Conservation (phyloP, 225 moss, liverwort and hornwort genomes). For the Sphagnum contortum region DNA sequence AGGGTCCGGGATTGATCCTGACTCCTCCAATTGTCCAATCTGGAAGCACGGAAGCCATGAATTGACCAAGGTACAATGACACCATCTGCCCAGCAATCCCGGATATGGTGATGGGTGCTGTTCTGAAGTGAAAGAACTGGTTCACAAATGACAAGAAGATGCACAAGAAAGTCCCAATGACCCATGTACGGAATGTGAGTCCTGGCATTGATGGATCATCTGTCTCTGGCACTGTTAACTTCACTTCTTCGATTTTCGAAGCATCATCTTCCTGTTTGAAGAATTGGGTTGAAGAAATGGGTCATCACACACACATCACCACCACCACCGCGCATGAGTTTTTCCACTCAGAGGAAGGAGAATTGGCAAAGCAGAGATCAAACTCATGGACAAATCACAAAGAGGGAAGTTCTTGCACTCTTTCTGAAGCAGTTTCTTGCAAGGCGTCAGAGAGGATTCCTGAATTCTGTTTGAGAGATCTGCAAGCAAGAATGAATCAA, state of each 20-base stretch:
- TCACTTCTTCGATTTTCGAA: slow-evolving; percentile 41
- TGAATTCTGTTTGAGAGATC: no score
- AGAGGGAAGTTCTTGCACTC: no score
- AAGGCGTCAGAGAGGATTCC: no score
- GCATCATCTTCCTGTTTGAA: no score
- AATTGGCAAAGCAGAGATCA: no score
- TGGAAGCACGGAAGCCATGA: slow-evolving; percentile 54
- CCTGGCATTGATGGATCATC: slow-evolving; percentile 42
- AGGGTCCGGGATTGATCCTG: slow-evolving; percentile 68
- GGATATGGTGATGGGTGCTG: slow-evolving; percentile 58
- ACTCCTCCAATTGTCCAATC: slow-evolving; percentile 30
- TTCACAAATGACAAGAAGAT: slow-evolving; percentile 63
- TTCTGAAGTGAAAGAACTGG: slow-evolving; percentile 67
- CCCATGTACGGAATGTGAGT: slow-evolving; percentile 63
- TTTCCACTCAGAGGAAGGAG: no score
- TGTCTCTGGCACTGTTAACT: slow-evolving; percentile 51
- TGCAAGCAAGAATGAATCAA: no score
- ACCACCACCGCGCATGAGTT: no score
- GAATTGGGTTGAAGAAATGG: no score
- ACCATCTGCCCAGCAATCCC: slow-evolving; percentile 62
- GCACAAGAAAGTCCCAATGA: slow-evolving; percentile 46
- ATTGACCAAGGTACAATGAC: slow-evolving; percentile 50
- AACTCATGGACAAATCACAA: no score
- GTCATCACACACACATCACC: no score
- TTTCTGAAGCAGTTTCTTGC: no score